These are phyloP conservation scores for Aspergillus coremiiformis DNA, from an alignment of 495 filamentous ascomycete species.

Conservation along the genomic window DNA sequence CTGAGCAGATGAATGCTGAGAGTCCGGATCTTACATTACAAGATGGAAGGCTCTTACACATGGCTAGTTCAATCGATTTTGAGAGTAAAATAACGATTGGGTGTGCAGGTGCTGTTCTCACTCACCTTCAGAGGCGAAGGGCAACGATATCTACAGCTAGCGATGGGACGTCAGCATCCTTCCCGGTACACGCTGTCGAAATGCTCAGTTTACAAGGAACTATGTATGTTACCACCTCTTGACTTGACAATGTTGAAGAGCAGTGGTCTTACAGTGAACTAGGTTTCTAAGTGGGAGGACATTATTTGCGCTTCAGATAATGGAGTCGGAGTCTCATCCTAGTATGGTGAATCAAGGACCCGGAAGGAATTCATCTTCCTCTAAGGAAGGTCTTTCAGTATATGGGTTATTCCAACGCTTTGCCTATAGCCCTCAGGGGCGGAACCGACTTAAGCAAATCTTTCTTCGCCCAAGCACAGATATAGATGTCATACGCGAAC, in stretches of 20 bases:
- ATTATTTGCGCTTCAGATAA: conserved; percentile 73
- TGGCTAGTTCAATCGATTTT: conserved; percentile 69
- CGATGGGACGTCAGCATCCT: conserved; percentile 43
- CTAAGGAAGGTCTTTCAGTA: conserved; percentile 85
- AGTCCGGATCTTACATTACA: conserved; percentile 44
- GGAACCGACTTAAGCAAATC: conserved; percentile 64
- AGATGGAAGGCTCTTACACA: conserved; percentile 61
- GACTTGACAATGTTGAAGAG: neutral
- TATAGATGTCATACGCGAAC: conserved; percentile 59
- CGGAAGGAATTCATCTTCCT: conserved; percentile 55
- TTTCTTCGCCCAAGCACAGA: conserved; percentile 77
- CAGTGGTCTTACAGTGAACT: conserved; percentile 3
- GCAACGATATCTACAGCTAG: conserved; percentile 51
- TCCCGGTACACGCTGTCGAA: conserved; percentile 56
- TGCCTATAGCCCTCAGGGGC: conserved; percentile 78
- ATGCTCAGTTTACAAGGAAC: conserved; percentile 71
- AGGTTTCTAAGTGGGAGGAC: conserved; percentile 79
- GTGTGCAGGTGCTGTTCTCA: conserved; percentile 78
- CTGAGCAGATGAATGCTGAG: conserved; percentile 37
- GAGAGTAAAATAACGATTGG: conserved; percentile 69
- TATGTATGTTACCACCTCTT: conserved; percentile 47
- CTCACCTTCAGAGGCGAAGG: conserved; percentile 66
- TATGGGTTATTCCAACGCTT: conserved; percentile 75
- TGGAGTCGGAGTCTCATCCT: conserved; percentile 78
- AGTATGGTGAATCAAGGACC: conserved; percentile 77